Percentiles rank a stretch among this genome's conserved stretches.
Evolutionary conservation across 75 land plant species (phyloP).

Genomic region (Picea glauca): DNA sequence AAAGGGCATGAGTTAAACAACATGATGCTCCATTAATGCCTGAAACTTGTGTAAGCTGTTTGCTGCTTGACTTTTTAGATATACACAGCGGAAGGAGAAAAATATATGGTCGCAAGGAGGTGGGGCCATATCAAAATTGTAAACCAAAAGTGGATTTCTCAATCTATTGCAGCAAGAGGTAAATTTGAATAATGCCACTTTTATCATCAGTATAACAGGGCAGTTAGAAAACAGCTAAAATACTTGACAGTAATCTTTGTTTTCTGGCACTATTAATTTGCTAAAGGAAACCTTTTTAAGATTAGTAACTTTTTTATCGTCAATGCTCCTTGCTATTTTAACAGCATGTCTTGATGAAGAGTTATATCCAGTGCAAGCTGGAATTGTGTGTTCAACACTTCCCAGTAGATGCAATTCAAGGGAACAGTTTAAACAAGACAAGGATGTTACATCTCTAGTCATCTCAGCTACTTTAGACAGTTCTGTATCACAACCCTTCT

Average conservation of each 20-base stretch:
- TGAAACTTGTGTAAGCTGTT: background rate
- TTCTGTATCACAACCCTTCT: slow-evolving; percentile 24
- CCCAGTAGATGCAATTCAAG: background rate
- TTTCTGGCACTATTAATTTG: background rate
- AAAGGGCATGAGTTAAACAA: background rate
- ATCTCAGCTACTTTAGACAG: slow-evolving; percentile 19
- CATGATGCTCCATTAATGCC: background rate
- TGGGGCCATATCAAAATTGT: slow-evolving; percentile 90
- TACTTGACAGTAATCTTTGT: background rate
- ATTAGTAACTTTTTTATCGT: background rate
- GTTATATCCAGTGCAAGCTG: slow-evolving; percentile 54
- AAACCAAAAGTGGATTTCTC: slow-evolving; percentile 67
- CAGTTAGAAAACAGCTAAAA: background rate
- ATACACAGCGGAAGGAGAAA: slow-evolving; percentile 81
- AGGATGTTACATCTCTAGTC: slow-evolving; percentile 11
- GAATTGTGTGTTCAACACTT: slow-evolving; percentile 17
- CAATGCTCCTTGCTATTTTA: slow-evolving; percentile 2
- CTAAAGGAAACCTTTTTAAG: background rate
- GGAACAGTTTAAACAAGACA: background rate
- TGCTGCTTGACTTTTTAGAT: slow-evolving; percentile 2
- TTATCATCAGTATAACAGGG: background rate
- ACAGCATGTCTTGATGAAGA: slow-evolving; percentile 86
- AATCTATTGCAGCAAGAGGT: slow-evolving; percentile 75
- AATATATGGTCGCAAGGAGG: slow-evolving; percentile 67
- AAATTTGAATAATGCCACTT: slow-evolving; percentile 7